Conservation (phyloP, 164 flowering plant genomes). For the Piper longum region DNA sequence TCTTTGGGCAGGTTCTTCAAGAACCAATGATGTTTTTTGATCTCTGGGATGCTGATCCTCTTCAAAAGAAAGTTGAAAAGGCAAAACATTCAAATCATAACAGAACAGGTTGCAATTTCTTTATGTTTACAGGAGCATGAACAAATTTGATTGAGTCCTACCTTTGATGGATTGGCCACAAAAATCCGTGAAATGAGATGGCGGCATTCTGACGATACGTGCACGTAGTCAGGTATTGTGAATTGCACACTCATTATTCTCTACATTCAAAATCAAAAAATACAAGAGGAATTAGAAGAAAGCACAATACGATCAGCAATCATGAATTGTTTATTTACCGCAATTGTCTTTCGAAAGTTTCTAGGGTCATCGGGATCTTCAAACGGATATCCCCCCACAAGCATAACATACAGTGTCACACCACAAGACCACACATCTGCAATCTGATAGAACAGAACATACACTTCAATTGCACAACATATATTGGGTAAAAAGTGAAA, state of each 20-base stretch:
- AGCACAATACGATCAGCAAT: background rate
- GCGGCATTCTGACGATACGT: conserved; percentile 41
- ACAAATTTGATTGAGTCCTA: conserved; percentile 3
- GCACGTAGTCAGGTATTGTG: conserved; percentile 57
- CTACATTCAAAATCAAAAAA: conserved; percentile 16
- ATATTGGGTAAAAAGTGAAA: background rate
- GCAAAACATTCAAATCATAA: background rate
- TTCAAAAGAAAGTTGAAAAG: conserved; percentile 5
- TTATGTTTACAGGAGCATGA: background rate
- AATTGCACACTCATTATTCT: conserved; percentile 50
- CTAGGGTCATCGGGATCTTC: conserved; percentile 66
- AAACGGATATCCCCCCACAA: conserved; percentile 62
- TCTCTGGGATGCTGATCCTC: conserved; percentile 68
- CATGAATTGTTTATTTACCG: conserved; percentile 19
- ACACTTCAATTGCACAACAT: background rate
- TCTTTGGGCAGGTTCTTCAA: conserved; percentile 46
- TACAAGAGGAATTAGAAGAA: background rate
- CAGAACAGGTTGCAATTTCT: background rate
- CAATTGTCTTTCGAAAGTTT: conserved; percentile 49
- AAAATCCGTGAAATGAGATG: conserved; percentile 52
- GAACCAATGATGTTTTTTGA: conserved; percentile 59
- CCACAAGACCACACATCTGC: conserved; percentile 80
- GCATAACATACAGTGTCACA: conserved; percentile 56
- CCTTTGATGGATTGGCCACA: conserved; percentile 60
- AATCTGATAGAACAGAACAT: conserved; percentile 21